A percentile compares a stretch with the other conserved stretches of the same genome.
Conservation (phyloP, 2,329 filamentous ascomycete genomes). For the Neoscytalidium dimidiatum region DNA sequence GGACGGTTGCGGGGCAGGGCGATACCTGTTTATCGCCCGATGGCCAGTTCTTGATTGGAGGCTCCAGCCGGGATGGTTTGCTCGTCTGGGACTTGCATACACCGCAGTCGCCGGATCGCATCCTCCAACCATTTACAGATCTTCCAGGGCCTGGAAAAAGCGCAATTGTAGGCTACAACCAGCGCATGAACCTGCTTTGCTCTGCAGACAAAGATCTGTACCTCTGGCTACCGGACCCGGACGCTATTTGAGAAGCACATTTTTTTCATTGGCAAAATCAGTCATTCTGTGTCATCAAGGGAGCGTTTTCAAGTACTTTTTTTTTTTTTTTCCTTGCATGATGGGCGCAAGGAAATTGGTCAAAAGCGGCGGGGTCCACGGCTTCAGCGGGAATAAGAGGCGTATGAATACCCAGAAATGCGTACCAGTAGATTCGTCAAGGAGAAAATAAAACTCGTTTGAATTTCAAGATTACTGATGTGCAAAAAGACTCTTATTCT, state of each 20-base stretch:
- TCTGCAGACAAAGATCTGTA: conserved; percentile 79
- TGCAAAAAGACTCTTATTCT: no score
- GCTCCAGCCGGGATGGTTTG: conserved; percentile 64
- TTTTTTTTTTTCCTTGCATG: not conserved
- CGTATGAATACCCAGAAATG: conserved; percentile 7
- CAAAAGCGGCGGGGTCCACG: not conserved
- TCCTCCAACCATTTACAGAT: conserved; percentile 64
- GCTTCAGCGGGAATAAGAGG: not conserved
- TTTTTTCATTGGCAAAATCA: not conserved
- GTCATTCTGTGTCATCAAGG: not conserved
- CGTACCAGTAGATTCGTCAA: not conserved
- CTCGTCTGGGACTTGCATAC: conserved; percentile 82
- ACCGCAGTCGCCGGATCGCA: conserved; percentile 54
- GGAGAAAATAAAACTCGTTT: not conserved
- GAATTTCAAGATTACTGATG: not conserved
- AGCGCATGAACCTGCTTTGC: conserved; percentile 86
- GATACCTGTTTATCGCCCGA: conserved; percentile 91
- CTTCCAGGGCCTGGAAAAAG: conserved; percentile 66
- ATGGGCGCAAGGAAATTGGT: not conserved
- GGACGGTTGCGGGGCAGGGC: conserved; percentile 61
- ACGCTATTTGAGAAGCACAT: conserved; percentile 24
- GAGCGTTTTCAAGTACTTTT: not conserved
- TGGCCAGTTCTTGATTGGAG: conserved; percentile 83
- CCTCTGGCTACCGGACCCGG: conserved; percentile 51
- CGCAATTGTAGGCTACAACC: conserved; percentile 83